Evolutionary conservation across 2,329 filamentous ascomycete genomes (phyloP).

Genomic region (Colletotrichum tamarilloi): DNA sequence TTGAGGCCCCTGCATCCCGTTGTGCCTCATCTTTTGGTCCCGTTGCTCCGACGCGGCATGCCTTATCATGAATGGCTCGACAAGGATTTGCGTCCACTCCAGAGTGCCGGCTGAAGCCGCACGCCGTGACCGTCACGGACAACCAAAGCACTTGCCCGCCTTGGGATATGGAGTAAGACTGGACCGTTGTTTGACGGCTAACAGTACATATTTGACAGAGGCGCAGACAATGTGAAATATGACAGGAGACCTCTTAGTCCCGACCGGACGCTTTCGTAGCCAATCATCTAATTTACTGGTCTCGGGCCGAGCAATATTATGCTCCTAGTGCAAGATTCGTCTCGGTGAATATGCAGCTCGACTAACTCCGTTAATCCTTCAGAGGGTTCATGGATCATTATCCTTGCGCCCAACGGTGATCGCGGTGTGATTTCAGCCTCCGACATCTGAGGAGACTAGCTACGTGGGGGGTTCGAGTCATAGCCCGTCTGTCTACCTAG

Average conservation of each 20-base stretch:
- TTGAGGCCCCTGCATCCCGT: not conserved
- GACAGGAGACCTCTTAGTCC: not conserved
- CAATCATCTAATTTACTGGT: not conserved
- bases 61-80: not conserved
- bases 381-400: not conserved
- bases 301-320: not conserved
- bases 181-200: not conserved
- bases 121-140: not conserved
- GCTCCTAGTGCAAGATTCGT: not conserved
- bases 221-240: not conserved
- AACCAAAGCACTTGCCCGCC: not conserved
- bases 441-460: too few species aligned
- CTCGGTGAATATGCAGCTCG: not conserved
- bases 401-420: too few species aligned
- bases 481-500: too few species aligned
- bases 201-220: not conserved
- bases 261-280: not conserved
- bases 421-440: not conserved
- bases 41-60: not conserved
- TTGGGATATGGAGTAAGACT: not conserved
- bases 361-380: not conserved
- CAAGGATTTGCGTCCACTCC: not conserved
- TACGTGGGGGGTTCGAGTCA: too few species aligned
- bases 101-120: not conserved
- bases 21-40: not conserved